A percentile compares a stretch with the other conserved stretches of the same genome.
Conservation (phyloP, 768 basidiomycete genomes). For the Tylopilus sp. region DNA sequence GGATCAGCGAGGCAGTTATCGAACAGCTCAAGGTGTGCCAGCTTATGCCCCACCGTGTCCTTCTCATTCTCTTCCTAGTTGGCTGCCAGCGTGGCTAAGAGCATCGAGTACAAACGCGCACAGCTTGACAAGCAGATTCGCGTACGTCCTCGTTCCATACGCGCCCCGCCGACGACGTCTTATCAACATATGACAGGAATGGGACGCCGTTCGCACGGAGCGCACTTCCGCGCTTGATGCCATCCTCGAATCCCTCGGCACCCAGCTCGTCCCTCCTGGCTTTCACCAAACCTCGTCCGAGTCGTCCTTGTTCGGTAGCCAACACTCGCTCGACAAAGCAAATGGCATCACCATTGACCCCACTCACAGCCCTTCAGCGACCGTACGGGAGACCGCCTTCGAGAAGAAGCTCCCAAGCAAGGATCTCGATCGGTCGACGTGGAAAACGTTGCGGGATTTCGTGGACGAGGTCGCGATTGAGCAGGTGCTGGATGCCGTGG, state of each 20-base stretch:
- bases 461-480: slow-evolving; percentile 83
- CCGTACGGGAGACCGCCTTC: slow-evolving; percentile 24
- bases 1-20: slow-evolving; percentile 69
- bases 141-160: slow-evolving; percentile 36
- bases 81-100: slow-evolving; percentile 69
- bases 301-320: slow-evolving; percentile 79
- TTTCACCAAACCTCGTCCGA: slow-evolving; percentile 66
- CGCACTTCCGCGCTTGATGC: slow-evolving; percentile 61
- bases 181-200: slow-evolving; percentile 45
- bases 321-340: slow-evolving; percentile 48
- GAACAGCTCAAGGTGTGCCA: slow-evolving; percentile 67
- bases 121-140: slow-evolving; percentile 58
- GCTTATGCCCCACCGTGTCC: rapidly evolving
- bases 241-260: slow-evolving; percentile 68
- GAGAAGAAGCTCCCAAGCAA: slow-evolving; percentile 17
- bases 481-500: slow-evolving; percentile 68
- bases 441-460: slow-evolving; percentile 85
- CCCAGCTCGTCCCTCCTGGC: slow-evolving; percentile 72
- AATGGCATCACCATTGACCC: slow-evolving; percentile 40
- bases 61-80: slow-evolving; percentile 40
- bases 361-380: slow-evolving; percentile 29
- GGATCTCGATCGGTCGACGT: slow-evolving; percentile 48
- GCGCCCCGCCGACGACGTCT: not conserved
- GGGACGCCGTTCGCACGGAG: slow-evolving; percentile 63
- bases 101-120: slow-evolving; percentile 67